Evolutionary conservation across 2,329 filamentous ascomycete species (phyloP), one percentile per base, ranked within the genome.

Genomic region (Penicillium sumatraense): DNA sequence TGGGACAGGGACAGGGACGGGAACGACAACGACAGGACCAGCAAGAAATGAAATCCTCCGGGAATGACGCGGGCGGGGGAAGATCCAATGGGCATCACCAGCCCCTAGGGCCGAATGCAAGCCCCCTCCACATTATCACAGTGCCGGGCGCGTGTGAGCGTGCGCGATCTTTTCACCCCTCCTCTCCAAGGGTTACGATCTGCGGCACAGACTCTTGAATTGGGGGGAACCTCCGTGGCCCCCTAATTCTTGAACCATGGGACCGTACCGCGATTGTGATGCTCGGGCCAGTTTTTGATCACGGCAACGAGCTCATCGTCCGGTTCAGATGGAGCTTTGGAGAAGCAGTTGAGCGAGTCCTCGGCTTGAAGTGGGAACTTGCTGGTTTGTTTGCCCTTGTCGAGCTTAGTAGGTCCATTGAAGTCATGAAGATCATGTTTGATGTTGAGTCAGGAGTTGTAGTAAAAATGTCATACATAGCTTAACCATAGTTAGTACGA

Each of bases 101-200:
- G 42, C 31, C n/a, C 27, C 33, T 26, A 16, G 13, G 11, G 24
- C 24, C 40, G 38, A 47, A 59, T 65, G 61, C 63, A 65, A 64
- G 63, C 56, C 61, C 36, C 49, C 51, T 62, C 61, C 41, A 58
- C 59, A 56, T 50, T 50, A 61, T 65, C 63, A 65, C 63, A 59
- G 41, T 45, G 44, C 36, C 40, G 23, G 51, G 38, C 50, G 51
- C 35, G 23, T 45, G 23, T 27, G 49, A 51, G 42, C 35, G 40
- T 33, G 47, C 18, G 40, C 18, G 40, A 44, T 44, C 40, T 44
- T n/a, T 11, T 20, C 40, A 14, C 24, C 24, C 40, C 38, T 27
- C 23, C 23, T 10, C 23, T 18, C 31, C 23, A 31, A 13, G 33
- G 49, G 48, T 27, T 46, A 29, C 50, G 61, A 64, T 61, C 58